Base-by-base conservation (phyloP, 2,329 filamentous ascomycete genomes). In the Pseudovirgaria hyperparasitica region DNA sequence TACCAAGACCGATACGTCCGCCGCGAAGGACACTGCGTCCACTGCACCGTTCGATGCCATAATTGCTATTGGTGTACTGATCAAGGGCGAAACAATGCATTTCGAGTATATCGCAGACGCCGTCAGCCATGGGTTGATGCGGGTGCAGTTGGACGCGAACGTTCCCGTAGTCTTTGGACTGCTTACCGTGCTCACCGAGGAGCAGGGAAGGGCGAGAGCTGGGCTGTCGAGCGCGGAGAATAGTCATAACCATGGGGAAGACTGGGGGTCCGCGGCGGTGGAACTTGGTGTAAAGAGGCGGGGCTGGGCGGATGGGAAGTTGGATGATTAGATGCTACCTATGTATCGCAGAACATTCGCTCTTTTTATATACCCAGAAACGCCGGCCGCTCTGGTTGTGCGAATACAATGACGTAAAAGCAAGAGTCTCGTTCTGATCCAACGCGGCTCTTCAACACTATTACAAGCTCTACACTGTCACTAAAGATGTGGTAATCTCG, bases 11-110 rank as follows among this genome's bases (percentile, higher is more conserved):
- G 50, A 55, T n/a, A 27, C 45, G 4, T 45, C 55, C 12, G 47
- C 52, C 31, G 42, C 41, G 29, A 29, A 29, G n/a, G 28, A 36
- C 13, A 28, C 39, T n/a, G 30, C 41, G 45, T 63, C 35, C 58
- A 68, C 31, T 59, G 64, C 30, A 26, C 72, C 84, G 12, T 96
- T 96, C 46, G 87, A 96, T 50, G 90, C 90, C 36, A 75, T 98
- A 37, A 86, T 98, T 40, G 85, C 90, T 28, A 81, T 98, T 41
- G 90, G 90, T 30, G 86, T 93, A 30, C 72, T 98, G 34, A 94
- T 98, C 62, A 98, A 98, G 65, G 90, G 90, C 53, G 82, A 92
- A 59, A 96, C 90, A 5, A 94, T 94, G 85, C 90, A 98, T 60
- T 98, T 98, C 48, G 90, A 98, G 60, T 96, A 98, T 62, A 98